These are phyloP conservation scores for Pinus tabuliformis DNA, from an alignment of 75 land plant species.

Conservation along the genomic window DNA sequence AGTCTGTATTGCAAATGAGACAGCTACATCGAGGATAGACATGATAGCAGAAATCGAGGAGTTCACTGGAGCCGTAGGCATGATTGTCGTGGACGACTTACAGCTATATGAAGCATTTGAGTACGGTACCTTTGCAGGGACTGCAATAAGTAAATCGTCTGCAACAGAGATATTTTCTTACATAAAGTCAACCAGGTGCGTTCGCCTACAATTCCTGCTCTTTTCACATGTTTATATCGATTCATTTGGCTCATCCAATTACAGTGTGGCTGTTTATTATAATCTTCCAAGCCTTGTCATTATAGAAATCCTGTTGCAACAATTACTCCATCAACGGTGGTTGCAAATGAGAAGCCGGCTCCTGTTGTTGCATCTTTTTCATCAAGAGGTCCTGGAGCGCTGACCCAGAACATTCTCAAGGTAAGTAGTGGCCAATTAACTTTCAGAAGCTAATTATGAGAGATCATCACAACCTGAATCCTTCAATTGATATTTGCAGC, in stretches of 20 bases:
- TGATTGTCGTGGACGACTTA: conserved; percentile 44
- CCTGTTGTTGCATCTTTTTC: conserved; percentile 70
- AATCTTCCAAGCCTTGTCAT: background rate
- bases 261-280: too few species aligned
- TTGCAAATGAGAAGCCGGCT: conserved; percentile 51
- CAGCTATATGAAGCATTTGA: conserved; percentile 14
- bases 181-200: conserved; percentile 54
- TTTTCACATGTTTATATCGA: too few species aligned
- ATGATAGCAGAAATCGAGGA: conserved; percentile 28
- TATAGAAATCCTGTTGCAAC: conserved; percentile 60
- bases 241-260: too few species aligned
- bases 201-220: background rate
- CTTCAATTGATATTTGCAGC: conserved; percentile 8
- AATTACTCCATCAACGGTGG: conserved; percentile 38
- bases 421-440: conserved; percentile 10
- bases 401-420: conserved; percentile 60
- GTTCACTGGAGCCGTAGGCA: conserved; percentile 48
- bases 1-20: conserved; percentile 32
- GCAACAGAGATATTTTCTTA: conserved; percentile 39
- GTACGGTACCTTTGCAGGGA: conserved; percentile 35
- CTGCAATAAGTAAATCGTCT: conserved; percentile 25
- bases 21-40: background rate
- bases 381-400: conserved; percentile 59
- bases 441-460: too few species aligned
- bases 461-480: too few species aligned